Evolutionary conservation across 1,139 yeast species (phyloP).

Genomic region (Casaregolazyma lundiana): DNA sequence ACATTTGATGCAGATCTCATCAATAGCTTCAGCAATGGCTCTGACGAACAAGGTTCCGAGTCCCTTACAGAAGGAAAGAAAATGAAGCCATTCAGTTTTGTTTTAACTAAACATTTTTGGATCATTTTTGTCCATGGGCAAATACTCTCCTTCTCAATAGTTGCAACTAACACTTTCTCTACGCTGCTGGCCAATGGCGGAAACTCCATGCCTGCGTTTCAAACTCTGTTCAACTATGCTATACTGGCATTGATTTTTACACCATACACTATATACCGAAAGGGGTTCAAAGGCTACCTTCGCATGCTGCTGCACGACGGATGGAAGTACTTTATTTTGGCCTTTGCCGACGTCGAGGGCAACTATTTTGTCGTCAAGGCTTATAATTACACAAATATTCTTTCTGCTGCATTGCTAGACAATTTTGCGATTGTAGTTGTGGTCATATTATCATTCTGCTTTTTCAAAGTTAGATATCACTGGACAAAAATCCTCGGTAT

Average conservation of each 20-base stretch:
- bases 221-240: conserved; percentile 39
- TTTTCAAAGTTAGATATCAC: conserved; percentile 41
- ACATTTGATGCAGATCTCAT: not conserved
- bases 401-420: conserved; percentile 41
- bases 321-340: conserved; percentile 41
- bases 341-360: conserved; percentile 44
- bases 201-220: conserved; percentile 41
- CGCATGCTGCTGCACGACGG: conserved; percentile 32
- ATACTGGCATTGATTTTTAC: conserved; percentile 36
- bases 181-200: conserved; percentile 37
- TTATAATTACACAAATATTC: conserved; percentile 40
- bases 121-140: conserved; percentile 41
- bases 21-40: not conserved
- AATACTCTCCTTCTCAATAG: conserved; percentile 38
- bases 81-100: conserved; percentile 28
- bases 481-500: conserved; percentile 43
- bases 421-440: conserved; percentile 44
- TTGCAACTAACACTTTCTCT: conserved; percentile 42
- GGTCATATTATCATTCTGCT: conserved; percentile 37
- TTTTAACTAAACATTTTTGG: conserved; percentile 37
- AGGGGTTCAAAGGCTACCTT: conserved; percentile 36
- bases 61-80: not conserved
- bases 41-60: not conserved
- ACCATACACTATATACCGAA: conserved; percentile 37
- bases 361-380: conserved; percentile 43